Percentiles rank a stretch among this genome's conserved stretches.
Conservation (phyloP, 2,329 filamentous ascomycete species). For the Hypoxylon sp. region DNA sequence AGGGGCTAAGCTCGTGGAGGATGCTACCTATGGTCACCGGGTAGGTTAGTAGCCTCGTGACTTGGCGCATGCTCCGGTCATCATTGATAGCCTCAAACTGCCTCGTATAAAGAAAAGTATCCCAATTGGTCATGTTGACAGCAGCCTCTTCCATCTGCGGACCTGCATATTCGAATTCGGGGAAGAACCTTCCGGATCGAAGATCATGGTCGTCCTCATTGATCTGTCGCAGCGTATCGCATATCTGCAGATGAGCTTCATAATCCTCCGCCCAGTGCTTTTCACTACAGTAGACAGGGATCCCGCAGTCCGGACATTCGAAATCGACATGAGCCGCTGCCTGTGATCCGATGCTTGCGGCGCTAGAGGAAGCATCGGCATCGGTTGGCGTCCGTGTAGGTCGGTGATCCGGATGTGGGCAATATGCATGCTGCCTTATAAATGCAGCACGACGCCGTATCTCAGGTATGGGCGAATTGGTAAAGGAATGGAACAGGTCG, state of each 20-base stretch:
- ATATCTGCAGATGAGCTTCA: slow-evolving; percentile 91
- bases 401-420: slow-evolving; percentile 90
- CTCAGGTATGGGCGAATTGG: slow-evolving; percentile 87
- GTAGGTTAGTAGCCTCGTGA: slow-evolving; percentile 93
- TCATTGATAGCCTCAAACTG: slow-evolving; percentile 93
- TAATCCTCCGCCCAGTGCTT: slow-evolving; percentile 98
- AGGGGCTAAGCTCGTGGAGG: slow-evolving; percentile 94
- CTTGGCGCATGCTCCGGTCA: slow-evolving; percentile 91
- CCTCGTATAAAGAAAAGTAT: slow-evolving; percentile 93
- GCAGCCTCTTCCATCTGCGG: slow-evolving; percentile 92
- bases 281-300: slow-evolving; percentile 94
- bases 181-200: slow-evolving; percentile 89
- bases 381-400: slow-evolving; percentile 78
- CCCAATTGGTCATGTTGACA: slow-evolving; percentile 99
- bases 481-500: slow-evolving; percentile 94
- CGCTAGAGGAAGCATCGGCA: slow-evolving; percentile 73
- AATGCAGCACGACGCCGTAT: slow-evolving; percentile 90
- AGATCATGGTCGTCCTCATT: slow-evolving; percentile 99
- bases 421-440: slow-evolving; percentile 94
- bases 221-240: slow-evolving; percentile 90
- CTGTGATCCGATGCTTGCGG: slow-evolving; percentile 67
- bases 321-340: slow-evolving; percentile 89
- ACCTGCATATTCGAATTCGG: slow-evolving; percentile 92
- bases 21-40: slow-evolving; percentile 92
- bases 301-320: slow-evolving; percentile 95